phyloP scores from a whole-genome alignment of 139 green algal species.

The Auxenochlorella pyrenoidosa region DNA sequence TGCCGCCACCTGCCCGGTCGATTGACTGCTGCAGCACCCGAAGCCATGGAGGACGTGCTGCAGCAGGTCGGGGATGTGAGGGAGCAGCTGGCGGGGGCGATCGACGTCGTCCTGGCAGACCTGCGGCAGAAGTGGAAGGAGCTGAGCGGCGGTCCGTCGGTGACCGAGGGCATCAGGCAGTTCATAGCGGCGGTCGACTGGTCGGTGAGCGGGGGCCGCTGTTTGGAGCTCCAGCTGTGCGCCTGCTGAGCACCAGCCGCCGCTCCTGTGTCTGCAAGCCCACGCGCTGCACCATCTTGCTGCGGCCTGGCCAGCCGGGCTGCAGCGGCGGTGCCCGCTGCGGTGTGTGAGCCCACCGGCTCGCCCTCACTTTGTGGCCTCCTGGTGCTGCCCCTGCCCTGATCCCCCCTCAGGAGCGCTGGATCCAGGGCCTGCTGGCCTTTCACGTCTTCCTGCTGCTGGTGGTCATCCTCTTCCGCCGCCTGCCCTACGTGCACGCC shows the following conservation, averaged over 20 bases:
- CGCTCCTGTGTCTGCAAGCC: no score
- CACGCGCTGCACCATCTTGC: no score
- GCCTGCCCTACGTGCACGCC: slow-evolving; percentile 28
- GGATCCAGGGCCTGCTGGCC: slow-evolving; percentile 55
- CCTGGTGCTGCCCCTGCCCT: no score
- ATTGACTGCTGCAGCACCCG: background rate
- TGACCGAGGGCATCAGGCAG: slow-evolving; percentile 43
- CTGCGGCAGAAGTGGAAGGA: slow-evolving; percentile 44
- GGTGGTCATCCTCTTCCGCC: slow-evolving; percentile 44
- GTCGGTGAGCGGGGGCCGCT: slow-evolving; percentile 33
- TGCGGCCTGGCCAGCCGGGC: background rate
- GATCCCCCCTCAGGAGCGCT: slow-evolving; percentile 65
- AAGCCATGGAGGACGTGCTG: slow-evolving; percentile 14
- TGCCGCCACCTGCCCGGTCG: no score
- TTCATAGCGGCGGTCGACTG: slow-evolving; percentile 64
- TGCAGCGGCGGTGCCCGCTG: background rate
- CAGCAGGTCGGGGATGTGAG: slow-evolving; percentile 11
- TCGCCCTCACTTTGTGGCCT: no score
- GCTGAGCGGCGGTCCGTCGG: slow-evolving; percentile 20
- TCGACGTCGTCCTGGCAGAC: slow-evolving; percentile 36
- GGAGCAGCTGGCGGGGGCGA: background rate
- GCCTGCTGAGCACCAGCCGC: no score
- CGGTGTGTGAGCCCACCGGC: no score
- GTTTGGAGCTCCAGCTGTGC: no score
- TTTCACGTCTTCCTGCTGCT: slow-evolving; percentile 51